Conservation (phyloP, 192 early-diverging fungal species). For the Chytriomyces confervae region DNA sequence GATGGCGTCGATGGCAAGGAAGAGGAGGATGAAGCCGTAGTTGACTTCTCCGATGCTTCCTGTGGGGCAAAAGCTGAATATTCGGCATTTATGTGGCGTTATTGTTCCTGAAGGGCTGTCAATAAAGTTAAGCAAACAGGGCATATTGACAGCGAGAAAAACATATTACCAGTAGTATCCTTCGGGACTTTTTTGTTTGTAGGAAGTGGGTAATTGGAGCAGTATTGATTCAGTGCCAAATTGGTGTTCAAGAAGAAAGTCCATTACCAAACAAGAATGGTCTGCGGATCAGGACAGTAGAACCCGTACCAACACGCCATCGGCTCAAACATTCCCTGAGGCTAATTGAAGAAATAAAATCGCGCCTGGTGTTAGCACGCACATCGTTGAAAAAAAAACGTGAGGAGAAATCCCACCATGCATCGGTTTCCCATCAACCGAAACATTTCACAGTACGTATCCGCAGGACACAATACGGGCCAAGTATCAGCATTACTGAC, state of each 20-base stretch:
- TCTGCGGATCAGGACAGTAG: constrained; percentile 46
- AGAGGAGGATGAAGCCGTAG: constrained; percentile 13
- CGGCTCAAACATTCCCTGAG: constrained; percentile 46
- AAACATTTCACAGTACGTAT: constrained; percentile 28
- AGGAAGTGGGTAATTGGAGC: neutral
- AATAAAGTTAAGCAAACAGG: neutral
- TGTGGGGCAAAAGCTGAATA: constrained; percentile 17
- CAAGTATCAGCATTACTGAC: constrained; percentile 19
- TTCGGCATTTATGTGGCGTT: neutral
- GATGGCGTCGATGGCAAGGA: constrained; percentile 6
- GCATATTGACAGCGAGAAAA: neutral
- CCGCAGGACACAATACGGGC: constrained; percentile 43
- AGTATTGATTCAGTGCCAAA: neutral
- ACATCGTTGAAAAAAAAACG: neutral
- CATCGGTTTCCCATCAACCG: constrained; percentile 33
- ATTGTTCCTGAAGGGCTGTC: constrained; percentile 15
- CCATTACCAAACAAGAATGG: constrained; percentile 5
- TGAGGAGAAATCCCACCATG: neutral
- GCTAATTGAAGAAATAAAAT: constrained; percentile 7
- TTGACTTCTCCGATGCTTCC: constrained; percentile 22
- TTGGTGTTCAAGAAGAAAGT: neutral
- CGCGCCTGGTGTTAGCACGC: neutral
- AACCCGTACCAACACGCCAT: constrained; percentile 42
- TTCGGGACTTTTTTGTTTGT: constrained; percentile 5
- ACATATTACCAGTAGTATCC: constrained; percentile 10